phyloP scores from a whole-genome alignment of 1,284 basidiomycete species.

The Porogramme epimiltina region DNA sequence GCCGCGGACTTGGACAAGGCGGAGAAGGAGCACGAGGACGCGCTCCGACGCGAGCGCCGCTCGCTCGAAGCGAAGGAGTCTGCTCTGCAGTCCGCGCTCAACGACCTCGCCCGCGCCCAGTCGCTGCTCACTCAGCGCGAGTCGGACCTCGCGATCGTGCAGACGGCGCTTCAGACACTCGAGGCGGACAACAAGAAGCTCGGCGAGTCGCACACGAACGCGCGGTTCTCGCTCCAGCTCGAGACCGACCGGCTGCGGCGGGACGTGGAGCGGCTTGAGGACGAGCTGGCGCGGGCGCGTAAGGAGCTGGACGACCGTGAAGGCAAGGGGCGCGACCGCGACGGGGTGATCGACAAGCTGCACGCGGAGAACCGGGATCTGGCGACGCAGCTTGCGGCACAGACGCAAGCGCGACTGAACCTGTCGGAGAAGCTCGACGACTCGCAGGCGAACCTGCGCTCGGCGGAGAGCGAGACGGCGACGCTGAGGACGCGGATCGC shows the following conservation, averaged over 20 bases:
- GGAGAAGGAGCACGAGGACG: conserved; percentile 59
- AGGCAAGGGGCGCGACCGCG: conserved; percentile 64
- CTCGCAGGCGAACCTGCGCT: conserved; percentile 59
- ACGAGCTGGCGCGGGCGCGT: conserved; percentile 75
- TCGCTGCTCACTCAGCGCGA: conserved; percentile 67
- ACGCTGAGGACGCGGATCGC: conserved; percentile 59
- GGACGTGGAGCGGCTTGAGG: conserved; percentile 81
- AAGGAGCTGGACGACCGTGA: conserved; percentile 76
- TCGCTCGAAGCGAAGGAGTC: conserved; percentile 68
- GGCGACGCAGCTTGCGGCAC: conserved; percentile 72
- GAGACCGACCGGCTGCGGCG: conserved; percentile 89
- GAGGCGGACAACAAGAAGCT: conserved; percentile 73
- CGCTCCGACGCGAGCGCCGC: conserved; percentile 59
- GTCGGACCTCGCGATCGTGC: conserved; percentile 73
- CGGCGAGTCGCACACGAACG: conserved; percentile 82
- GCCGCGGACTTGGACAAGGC: conserved; percentile 57
- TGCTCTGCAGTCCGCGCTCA: conserved; percentile 59
- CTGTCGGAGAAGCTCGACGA: conserved; percentile 85
- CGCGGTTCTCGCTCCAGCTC: conserved; percentile 86
- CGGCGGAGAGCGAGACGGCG: conserved; percentile 66
- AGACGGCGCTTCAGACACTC: conserved; percentile 66
- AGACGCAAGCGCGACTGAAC: conserved; percentile 84
- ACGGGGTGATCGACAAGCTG: conserved; percentile 70
- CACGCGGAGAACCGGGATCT: conserved; percentile 82
- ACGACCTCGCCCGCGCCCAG: conserved; percentile 63